Evolutionary conservation across 169 alveolate genomes (phyloP), one percentile per base, ranked within the genome.

Genomic region (Plasmodium malariae): DNA sequence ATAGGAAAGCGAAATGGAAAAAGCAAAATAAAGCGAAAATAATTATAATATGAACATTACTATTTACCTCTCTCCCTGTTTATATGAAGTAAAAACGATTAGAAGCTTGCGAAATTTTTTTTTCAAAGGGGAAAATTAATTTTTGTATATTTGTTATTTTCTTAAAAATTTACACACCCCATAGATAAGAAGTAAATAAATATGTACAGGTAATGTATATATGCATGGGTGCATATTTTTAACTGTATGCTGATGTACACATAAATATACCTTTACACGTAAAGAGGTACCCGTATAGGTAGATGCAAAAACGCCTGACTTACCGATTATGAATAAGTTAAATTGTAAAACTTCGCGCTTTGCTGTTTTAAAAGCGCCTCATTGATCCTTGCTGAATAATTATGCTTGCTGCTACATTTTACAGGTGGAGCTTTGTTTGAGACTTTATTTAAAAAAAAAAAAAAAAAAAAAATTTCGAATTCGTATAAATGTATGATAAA

Each of bases 391-490:
- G n/a, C n/a, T n/a, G n/a, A n/a, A n/a, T n/a, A n/a, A n/a, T n/a
- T n/a, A n/a, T n/a, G n/a, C n/a, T n/a, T n/a, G n/a, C n/a, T n/a
- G n/a, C n/a, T n/a, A n/a, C n/a, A n/a, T n/a, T n/a, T n/a, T n/a
- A n/a, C n/a, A n/a, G n/a, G n/a, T n/a, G n/a, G n/a, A n/a, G n/a
- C n/a, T n/a, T n/a, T n/a, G n/a, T n/a, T n/a, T n/a, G n/a, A n/a
- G n/a, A n/a, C n/a, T n/a, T n/a, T n/a, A n/a, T n/a, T n/a, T n/a
- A 55, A 55, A 55, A 55, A 55, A 55, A 55, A 55, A 55, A 55
- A 55, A 55, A 55, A 55, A 59, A 57, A 57, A 57, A 59, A 59
- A 59, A n/a, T n/a, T n/a, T n/a, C n/a, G n/a, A n/a, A 48, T 48
- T n/a, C 19, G n/a, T 48, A 48, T 48, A 7, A 14, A 48, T 48